Evolutionary conservation across 2,329 filamentous ascomycete species (phyloP).

Genomic region (Trichoderma lentiforme): DNA sequence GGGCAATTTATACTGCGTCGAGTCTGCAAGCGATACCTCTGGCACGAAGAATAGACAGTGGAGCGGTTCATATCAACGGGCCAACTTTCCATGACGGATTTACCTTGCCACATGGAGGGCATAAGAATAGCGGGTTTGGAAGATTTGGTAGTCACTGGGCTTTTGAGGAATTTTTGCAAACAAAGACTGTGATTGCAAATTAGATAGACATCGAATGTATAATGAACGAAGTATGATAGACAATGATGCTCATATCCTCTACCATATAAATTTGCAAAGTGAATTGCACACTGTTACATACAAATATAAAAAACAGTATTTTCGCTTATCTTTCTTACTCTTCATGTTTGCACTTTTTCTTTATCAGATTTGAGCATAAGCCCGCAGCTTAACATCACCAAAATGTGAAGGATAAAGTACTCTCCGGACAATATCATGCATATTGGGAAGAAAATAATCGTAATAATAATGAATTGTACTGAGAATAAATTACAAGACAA

Average conservation of each 20-base stretch:
- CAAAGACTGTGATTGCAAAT: slow-evolving; percentile 14
- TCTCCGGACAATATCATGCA: not conserved
- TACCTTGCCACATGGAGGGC: slow-evolving; percentile 25
- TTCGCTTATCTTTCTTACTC: too few species aligned
- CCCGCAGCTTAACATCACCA: not conserved
- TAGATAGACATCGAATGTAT: not conserved
- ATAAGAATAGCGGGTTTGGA: slow-evolving; percentile 25
- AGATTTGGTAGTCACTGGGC: slow-evolving; percentile 23
- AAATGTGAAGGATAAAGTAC: not conserved
- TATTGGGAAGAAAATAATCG: not conserved
- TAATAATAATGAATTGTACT: not conserved
- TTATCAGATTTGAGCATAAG: not conserved
- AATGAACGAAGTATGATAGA: not conserved
- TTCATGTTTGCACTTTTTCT: not conserved
- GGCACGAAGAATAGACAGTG: slow-evolving; percentile 18
- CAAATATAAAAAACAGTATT: too few species aligned
- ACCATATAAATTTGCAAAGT: not conserved
- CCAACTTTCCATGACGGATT: slow-evolving; percentile 25
- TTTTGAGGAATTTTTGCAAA: slow-evolving; percentile 17
- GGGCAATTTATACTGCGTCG: slow-evolving; percentile 20
- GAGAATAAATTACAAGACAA: not conserved
- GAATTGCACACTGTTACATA: too few species aligned
- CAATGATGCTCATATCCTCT: not conserved
- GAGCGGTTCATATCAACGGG: slow-evolving; percentile 25
- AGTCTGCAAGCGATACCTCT: slow-evolving; percentile 11